phyloP scores from a whole-genome alignment of 139 green algal species.

The Closterium sp. region DNA sequence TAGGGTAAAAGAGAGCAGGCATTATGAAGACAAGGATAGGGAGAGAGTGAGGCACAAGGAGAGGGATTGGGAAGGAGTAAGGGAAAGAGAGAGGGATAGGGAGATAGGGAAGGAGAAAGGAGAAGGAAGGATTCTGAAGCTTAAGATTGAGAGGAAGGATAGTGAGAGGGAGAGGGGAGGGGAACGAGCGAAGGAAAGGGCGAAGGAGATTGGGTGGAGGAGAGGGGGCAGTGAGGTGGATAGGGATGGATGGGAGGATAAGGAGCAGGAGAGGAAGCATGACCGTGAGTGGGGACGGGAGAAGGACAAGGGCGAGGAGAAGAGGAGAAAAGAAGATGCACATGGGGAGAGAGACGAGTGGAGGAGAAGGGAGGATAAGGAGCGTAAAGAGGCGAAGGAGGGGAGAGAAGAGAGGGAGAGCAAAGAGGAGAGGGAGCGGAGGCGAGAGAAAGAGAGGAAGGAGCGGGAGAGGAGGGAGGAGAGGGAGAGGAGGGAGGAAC shows the following conservation, averaged over 20 bases:
- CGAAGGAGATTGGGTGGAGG: too few relatives aligned
- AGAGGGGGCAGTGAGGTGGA: not conserved
- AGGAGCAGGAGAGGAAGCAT: not conserved
- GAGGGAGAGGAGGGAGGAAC: not conserved
- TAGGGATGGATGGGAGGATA: not conserved
- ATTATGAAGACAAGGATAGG: not conserved
- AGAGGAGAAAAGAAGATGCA: not conserved
- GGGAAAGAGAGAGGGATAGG: conserved; percentile 31
- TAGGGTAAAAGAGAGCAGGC: not conserved
- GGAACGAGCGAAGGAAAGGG: not conserved
- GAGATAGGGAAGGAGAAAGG: conserved; percentile 26
- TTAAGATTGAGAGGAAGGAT: not conserved
- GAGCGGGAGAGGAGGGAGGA: not conserved
- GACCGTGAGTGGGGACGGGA: not conserved
- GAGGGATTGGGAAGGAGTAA: conserved; percentile 14
- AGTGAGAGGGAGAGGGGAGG: not conserved
- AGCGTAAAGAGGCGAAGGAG: not conserved
- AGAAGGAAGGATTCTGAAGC: conserved; percentile 12
- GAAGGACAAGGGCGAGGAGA: not conserved
- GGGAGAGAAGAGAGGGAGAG: not conserved
- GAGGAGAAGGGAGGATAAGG: not conserved
- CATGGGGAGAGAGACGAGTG: not conserved
- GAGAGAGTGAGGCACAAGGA: conserved; percentile 12
- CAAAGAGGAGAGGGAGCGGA: not conserved
- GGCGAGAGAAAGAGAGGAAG: not conserved